phyloP scores from a whole-genome alignment of 2,329 filamentous ascomycete genomes.

The Colletotrichum lentis region DNA sequence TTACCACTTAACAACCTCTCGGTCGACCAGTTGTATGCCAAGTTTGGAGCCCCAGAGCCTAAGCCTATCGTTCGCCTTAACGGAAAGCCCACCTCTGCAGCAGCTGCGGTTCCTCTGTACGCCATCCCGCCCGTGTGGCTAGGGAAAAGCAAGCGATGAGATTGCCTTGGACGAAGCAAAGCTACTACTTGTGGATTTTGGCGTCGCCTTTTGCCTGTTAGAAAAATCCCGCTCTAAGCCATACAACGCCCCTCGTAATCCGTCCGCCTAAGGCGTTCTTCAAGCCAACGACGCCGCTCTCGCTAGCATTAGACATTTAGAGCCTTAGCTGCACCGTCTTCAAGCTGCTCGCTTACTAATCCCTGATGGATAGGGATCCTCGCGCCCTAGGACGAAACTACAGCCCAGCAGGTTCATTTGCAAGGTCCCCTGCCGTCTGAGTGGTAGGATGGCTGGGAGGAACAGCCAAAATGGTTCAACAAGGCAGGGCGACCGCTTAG shows the following conservation, averaged over 20 bases:
- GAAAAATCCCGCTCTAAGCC: conserved; percentile 41
- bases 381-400: conserved; percentile 44
- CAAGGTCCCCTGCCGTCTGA: conserved; percentile 44
- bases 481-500: conserved; percentile 33
- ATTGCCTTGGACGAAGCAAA: conserved; percentile 42
- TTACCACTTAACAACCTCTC: conserved; percentile 41
- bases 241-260: conserved; percentile 44
- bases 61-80: conserved; percentile 37
- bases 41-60: conserved; percentile 41
- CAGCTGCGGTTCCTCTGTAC: conserved; percentile 44
- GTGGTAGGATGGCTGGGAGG: conserved; percentile 45
- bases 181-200: conserved; percentile 47
- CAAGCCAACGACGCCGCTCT: conserved; percentile 46
- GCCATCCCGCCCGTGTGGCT: conserved; percentile 47
- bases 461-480: conserved; percentile 32
- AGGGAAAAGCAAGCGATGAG: conserved; percentile 45
- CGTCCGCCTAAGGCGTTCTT: conserved; percentile 50
- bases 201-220: conserved; percentile 46
- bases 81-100: conserved; percentile 28
- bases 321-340: conserved; percentile 45
- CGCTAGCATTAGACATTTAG: conserved; percentile 45
- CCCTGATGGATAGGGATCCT: conserved; percentile 45
- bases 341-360: conserved; percentile 42
- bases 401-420: conserved; percentile 44
- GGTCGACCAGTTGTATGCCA: conserved; percentile 42